A percentile compares a stretch with the other conserved stretches of the same genome.
These are phyloP conservation scores for Wickerhamia fluorescens DNA, from an alignment of 805 yeast genomes.

Conservation along the genomic window DNA sequence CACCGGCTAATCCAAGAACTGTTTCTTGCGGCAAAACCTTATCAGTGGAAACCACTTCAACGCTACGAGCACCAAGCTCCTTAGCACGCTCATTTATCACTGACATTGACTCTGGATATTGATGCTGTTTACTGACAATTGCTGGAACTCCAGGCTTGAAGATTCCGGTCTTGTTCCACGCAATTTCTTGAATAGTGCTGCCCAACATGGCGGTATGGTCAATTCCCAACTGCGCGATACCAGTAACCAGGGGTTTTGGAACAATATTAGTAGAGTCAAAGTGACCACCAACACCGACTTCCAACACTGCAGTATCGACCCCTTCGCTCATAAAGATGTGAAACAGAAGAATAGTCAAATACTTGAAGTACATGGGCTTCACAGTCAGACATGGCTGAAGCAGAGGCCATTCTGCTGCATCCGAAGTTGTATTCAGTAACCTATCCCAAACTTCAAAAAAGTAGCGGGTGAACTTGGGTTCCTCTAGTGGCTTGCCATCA, in stretches of 20 bases:
- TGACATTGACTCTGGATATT: conserved; percentile 43
- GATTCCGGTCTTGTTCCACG: conserved; percentile 96
- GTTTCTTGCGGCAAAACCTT: conserved; percentile 29
- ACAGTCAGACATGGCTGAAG: conserved; percentile 58
- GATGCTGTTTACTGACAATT: conserved; percentile 52
- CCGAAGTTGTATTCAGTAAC: conserved; percentile 52
- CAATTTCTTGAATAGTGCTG: conserved; percentile 76
- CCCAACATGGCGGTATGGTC: conserved; percentile 90
- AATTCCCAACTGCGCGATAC: conserved; percentile 79
- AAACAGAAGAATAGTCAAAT: conserved; percentile 79
- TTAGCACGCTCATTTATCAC: conserved; percentile 59
- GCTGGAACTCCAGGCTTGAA: conserved; percentile 67
- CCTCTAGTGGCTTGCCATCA: conserved; percentile 78
- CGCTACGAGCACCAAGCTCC: conserved; percentile 44
- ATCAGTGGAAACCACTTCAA: conserved; percentile 46
- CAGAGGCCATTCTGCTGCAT: conserved; percentile 51
- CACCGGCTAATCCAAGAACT: conserved; percentile 72
- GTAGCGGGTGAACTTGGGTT: conserved; percentile 74
- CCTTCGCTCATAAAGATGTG: conserved; percentile 85
- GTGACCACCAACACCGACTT: conserved; percentile 98
- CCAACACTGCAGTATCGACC: conserved; percentile 91
- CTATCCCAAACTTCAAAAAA: conserved; percentile 94
- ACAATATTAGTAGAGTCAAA: conserved; percentile 93
- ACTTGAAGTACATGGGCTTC: conserved; percentile 92
- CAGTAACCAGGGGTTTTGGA: conserved; percentile 73